These are phyloP conservation scores for Cornus suecica DNA, from an alignment of 148 eudicot species.

Conservation along the genomic window DNA sequence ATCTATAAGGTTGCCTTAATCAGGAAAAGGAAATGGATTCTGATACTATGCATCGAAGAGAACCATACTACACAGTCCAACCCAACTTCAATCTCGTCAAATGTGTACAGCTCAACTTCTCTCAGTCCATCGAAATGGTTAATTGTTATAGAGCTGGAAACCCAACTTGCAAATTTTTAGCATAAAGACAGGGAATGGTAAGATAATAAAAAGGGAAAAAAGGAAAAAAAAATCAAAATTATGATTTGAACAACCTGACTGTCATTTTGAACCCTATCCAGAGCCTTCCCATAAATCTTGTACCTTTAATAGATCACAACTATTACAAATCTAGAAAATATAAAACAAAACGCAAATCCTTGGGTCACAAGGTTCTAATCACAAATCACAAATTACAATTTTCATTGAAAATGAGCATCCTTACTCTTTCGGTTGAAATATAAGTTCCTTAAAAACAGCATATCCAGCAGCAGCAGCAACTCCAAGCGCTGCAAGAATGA, in stretches of 20 bases:
- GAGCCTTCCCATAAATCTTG: conserved; percentile 80
- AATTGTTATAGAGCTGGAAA: too few relatives aligned
- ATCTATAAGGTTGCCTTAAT: too few relatives aligned
- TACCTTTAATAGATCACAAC: conserved; percentile 44
- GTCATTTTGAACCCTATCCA: conserved; percentile 77
- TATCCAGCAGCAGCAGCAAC: conserved; percentile 77
- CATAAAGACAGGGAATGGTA: background rate
- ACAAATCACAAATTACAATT: conserved; percentile 2
- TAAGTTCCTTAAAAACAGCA: conserved; percentile 82
- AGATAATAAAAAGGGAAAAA: too few relatives aligned
- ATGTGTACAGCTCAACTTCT: too few relatives aligned
- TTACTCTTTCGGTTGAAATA: conserved; percentile 94
- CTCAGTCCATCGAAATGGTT: too few relatives aligned
- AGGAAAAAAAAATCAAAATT: too few relatives aligned
- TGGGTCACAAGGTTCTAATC: background rate
- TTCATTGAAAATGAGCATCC: conserved; percentile 2
- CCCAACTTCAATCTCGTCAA: too few relatives aligned
- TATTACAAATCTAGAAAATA: background rate
- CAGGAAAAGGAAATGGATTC: too few relatives aligned
- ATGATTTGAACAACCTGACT: conserved; percentile 60
- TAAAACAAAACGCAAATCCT: background rate
- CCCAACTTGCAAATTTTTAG: background rate
- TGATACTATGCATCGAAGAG: too few relatives aligned
- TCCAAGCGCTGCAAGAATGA: conserved; percentile 90
- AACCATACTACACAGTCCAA: too few relatives aligned